Evolutionary conservation across 192 early-diverging fungal genomes (phyloP).

Genomic region (Borealophlyctis nickersoniae): DNA sequence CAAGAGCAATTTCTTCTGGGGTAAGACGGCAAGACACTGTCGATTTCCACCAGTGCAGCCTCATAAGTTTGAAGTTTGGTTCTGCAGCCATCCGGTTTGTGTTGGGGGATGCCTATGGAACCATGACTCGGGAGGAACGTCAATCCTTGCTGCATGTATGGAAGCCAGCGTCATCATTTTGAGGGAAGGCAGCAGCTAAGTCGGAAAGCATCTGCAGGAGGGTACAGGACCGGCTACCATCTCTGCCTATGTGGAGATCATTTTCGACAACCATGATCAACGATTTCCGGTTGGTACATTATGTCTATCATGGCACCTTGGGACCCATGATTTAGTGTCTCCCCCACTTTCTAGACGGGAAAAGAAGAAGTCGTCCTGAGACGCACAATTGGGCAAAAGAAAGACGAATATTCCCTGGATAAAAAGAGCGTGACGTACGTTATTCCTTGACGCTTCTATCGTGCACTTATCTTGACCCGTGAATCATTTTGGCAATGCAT

Average conservation of each 20-base stretch:
- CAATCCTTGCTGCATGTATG: conserved; percentile 86
- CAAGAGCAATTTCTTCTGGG: conserved; percentile 97
- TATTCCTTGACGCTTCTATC: neutral
- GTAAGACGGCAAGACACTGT: conserved; percentile 36
- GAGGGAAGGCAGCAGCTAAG: neutral
- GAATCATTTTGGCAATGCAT: too few relatives aligned
- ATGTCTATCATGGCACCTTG: too few relatives aligned
- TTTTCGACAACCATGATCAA: conserved; percentile 95
- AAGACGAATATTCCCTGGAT: conserved; percentile 98
- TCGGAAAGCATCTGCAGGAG: conserved; percentile 64
- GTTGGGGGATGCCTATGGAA: conserved; percentile 91
- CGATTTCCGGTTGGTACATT: conserved; percentile 74
- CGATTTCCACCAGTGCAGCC: neutral
- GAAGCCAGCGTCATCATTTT: neutral
- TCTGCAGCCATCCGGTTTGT: conserved; percentile 87
- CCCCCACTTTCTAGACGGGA: conserved; percentile 62
- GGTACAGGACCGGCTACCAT: conserved; percentile 88
- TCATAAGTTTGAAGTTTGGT: neutral
- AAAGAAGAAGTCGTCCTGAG: conserved; percentile 86
- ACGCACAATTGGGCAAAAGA: conserved; percentile 92
- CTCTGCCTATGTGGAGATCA: conserved; percentile 92
- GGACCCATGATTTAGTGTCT: too few relatives aligned
- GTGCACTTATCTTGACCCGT: conserved; percentile 6
- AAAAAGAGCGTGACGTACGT: conserved; percentile 77
- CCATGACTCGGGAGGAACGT: conserved; percentile 88